Percentiles rank a stretch among this genome's conserved stretches.
Conservation (phyloP, 768 basidiomycete species). For the Lyophyllum decastes region DNA sequence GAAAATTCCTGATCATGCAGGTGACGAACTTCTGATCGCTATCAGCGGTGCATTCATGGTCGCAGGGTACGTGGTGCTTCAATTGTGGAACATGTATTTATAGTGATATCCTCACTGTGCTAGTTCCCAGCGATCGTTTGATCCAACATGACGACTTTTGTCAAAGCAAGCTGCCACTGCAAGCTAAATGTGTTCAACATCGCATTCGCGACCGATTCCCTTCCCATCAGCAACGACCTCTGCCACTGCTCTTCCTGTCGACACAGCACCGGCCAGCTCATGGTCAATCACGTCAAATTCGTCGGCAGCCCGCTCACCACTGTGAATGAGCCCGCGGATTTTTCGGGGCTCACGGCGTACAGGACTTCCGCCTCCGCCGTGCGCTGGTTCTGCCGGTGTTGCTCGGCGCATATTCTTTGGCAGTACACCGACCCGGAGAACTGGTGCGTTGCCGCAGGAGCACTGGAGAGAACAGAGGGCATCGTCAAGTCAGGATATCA, state of each 20-base stretch:
- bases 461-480: constrained; percentile 16
- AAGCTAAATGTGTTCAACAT: constrained; percentile 21
- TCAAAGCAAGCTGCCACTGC: constrained; percentile 29
- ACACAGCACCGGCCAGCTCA: constrained; percentile 27
- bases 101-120: not conserved
- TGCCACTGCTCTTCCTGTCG: constrained; percentile 33
- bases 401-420: constrained; percentile 20
- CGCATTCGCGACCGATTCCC: constrained; percentile 17
- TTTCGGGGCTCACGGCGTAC: constrained; percentile 15
- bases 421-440: not conserved
- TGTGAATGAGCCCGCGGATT: constrained; percentile 12
- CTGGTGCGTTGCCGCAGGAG: constrained; percentile 16
- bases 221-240: constrained; percentile 20
- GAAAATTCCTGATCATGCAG: not conserved
- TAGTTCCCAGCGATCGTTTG: not conserved
- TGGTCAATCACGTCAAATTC: constrained; percentile 16
- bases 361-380: constrained; percentile 10
- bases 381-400: constrained; percentile 18
- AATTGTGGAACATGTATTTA: not conserved
- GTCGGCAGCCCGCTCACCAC: constrained; percentile 11
- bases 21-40: not conserved
- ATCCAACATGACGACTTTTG: constrained; percentile 16
- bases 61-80: not conserved
- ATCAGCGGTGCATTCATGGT: not conserved
- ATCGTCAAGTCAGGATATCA: constrained; percentile 9